These are phyloP conservation scores for Diplodia scrobiculata DNA, from an alignment of 2,329 filamentous ascomycete species.

Conservation along the genomic window DNA sequence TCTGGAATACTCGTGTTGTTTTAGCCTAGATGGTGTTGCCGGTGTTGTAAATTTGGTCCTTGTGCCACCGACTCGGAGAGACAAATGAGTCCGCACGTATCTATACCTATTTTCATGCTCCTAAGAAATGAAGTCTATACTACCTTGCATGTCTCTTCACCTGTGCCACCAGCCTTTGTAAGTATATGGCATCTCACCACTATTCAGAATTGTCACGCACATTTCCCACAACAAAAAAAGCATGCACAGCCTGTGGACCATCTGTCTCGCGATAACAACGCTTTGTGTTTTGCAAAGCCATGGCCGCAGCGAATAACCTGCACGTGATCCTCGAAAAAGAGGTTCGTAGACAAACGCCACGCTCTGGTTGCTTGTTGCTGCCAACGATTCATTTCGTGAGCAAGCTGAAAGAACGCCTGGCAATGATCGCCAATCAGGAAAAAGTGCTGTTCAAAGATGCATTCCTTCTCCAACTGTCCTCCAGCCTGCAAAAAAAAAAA, in stretches of 20 bases:
- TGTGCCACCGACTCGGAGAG: neutral
- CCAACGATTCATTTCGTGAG: neutral
- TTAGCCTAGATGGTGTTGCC: slow-evolving; percentile 5
- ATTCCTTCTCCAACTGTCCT: neutral
- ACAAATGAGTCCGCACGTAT: slow-evolving; percentile 2
- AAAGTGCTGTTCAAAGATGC: neutral
- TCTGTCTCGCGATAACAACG: neutral
- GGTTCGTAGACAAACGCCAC: neutral
- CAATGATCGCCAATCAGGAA: neutral
- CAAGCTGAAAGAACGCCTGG: neutral
- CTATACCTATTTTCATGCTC: slow-evolving; percentile 3
- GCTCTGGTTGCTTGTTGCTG: neutral
- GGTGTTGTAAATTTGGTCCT: neutral
- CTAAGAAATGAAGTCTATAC: slow-evolving; percentile 10
- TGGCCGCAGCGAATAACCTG: neutral
- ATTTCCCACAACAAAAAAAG: no score
- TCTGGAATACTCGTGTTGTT: neutral
- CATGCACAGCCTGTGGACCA: no score
- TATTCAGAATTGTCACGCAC: neutral
- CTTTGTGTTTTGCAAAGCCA: neutral
- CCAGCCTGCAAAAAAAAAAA: neutral
- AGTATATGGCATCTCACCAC: no score
- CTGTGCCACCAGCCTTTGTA: no score
- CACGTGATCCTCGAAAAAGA: neutral
- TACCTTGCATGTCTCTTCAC: neutral